Base-by-base conservation (phyloP, 805 yeast species). In the Saccharomycopsis oosterbeekiorum region DNA sequence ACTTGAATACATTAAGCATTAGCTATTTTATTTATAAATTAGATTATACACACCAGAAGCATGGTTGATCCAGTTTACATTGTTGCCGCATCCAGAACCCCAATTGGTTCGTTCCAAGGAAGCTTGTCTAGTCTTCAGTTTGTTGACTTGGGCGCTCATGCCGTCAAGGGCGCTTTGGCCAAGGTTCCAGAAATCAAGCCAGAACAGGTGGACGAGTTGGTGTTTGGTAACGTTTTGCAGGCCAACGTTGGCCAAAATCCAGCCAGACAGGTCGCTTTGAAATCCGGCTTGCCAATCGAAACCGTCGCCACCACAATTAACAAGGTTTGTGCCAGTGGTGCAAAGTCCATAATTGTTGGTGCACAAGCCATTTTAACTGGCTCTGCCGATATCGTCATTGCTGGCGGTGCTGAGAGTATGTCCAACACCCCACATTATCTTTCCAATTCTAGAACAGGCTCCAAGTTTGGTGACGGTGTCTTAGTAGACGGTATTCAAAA, bases 341-440 rank as follows among this genome's bases (percentile, higher is more conserved):
- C 92, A 84, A 93, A 94, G 77, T 83, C 97, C 54, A 84, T 91
- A 69, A 90, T 92, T 69, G 75, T 88, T 63, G 99, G 89, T 65
- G 91, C 97, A 50, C 98, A 92, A 77, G 78, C 92, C 59, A 92
- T 93, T 68, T 74, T 88, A 71, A 82, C 94, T 66, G 97, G 98
- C 60, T 79, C 81, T 65, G 96, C 97, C 61, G 97, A 92, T 70
- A 85, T 94, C 63, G 94, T 94, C 55, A 88, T 94, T 67, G 96
- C 94, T 40, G 99, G 98, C 68, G 99, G 99, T 71, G 94, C 97
- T 68, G 99, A 94, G 77, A 87, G 96, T 62, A 93, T 94, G 99
- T 80, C 97, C 63, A 93, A 94, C 73, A 83, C 92, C 41, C 99
- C 99, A 60, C 93, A 92, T 80, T 93, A 93, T 73, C 71, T 89